Evolutionary conservation across 495 filamentous ascomycete genomes (phyloP), one percentile per base, ranked within the genome.

Genomic region (Neurospora sp.): DNA sequence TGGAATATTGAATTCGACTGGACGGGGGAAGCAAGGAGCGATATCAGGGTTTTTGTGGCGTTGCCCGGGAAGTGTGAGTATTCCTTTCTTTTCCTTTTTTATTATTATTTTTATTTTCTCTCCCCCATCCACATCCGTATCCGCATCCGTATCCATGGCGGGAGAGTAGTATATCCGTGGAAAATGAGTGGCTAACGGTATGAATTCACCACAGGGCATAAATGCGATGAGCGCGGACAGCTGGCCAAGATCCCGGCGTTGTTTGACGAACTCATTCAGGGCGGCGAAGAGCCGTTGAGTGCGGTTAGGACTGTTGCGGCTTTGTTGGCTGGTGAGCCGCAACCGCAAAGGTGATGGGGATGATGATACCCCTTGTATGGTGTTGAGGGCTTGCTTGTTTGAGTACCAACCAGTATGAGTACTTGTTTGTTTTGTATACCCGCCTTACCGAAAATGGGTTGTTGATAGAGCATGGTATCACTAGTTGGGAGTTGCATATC

Each of bases 1-100:
- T 91, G 89, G 89, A 77, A 75, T 40, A 87, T 90, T 45, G 76
- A 79, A 14, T 89, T 91, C 78, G 88, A 90, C 75, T 90, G 88
- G 88, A 88, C 87, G 0, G 89, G 89, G 6, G 88, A 91, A 77
- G 87, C 87, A 6, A 82, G 85, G 77, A 88, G 84, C 72, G 79
- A 79, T 68, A 76, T 90, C 37, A 75, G 78, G 3, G 82, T 85
- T 38, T 72, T 82, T 72, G 82, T 85, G 3, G 80, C 82, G 12
- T 73, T 84, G 22, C 87, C 87, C 40, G 79, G 78, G 68, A 86
- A 82, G 68, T 90, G 89, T 88, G 78, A 82, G 86, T 65, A 7
- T 48, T 84, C 68, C 70, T 3, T 39, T n/a, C 8, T 69, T 42
- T 9, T 39, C 27, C 27, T 31, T 31, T 31, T 31, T 31, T 31